Base-by-base conservation (phyloP, 164 flowering plant species). In the Magnolia officinalis region DNA sequence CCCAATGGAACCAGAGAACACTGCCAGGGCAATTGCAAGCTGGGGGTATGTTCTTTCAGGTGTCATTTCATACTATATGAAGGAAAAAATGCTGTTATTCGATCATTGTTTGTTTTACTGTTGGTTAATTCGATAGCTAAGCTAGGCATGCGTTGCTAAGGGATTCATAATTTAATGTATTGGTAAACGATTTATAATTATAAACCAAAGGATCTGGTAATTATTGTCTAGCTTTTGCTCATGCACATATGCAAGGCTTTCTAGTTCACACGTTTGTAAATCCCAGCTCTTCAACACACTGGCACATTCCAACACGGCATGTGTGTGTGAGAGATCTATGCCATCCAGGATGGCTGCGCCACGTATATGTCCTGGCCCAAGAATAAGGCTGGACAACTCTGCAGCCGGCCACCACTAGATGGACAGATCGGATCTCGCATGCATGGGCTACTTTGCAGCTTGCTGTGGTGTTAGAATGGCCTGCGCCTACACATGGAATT, bases 1-100 rank as follows among this genome's bases (percentile, higher is more conserved):
- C 76, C 94, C 95, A 19, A 85, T 88, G 94, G 99, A 96, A 74
- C 99, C 99, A 7, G 85, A 86, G 76, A 94, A 96, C 79, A 94
- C 98, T 76, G 99, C 98, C 23, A 74, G 80, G 78, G 99, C 99
- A 72, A 84, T 96, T 85, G 97, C 91, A 7, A 87, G 91, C 78
- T 94, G 99, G 99, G 99, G 97, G 98, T 95, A 81, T 31, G 84
- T 83, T 51, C 50, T 67, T 59, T 4, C 6, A 5, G 50, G 64
- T 49, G 61, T 29, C 71, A 23, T 26, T 4, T 51, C 71, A 20
- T 2, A 37, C 19, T 55, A 18, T 31, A 6, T 8, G 66, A 21
- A 63, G 49, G 2, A 1, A 73, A 18, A n/a, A 70, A 70, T 50
- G 59, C 23, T 20, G 13, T 50, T 50, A 70, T 21, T 8, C 2